Evolutionary conservation across 2,329 filamentous ascomycete species (phyloP).

Genomic region (Aspergillaceae sp.): DNA sequence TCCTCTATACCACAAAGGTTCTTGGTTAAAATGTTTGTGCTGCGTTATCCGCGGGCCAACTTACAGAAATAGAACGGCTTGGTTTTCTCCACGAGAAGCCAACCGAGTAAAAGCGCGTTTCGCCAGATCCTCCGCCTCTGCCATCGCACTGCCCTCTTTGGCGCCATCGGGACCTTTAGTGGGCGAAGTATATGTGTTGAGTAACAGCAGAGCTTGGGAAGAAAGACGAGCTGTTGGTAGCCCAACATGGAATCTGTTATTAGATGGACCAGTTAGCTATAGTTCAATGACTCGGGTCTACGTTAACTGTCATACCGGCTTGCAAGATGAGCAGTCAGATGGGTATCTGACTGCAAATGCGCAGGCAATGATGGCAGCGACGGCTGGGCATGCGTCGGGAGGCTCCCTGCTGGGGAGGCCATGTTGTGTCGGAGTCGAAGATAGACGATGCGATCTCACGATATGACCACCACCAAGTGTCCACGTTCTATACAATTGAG

Average conservation of each 20-base stretch:
- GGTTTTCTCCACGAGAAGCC: constrained; percentile 83
- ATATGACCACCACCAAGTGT: too few relatives aligned
- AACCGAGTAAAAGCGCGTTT: constrained; percentile 76
- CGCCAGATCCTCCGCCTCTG: constrained; percentile 85
- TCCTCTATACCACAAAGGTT: constrained; percentile 53
- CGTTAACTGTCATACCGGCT: constrained; percentile 31
- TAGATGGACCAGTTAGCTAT: neutral
- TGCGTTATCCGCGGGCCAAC: constrained; percentile 27
- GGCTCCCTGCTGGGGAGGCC: constrained; percentile 32
- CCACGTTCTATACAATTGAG: too few relatives aligned
- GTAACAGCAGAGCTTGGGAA: constrained; percentile 78
- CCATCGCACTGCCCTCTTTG: constrained; percentile 86
- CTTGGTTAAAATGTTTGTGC: neutral
- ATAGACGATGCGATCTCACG: constrained; percentile 5
- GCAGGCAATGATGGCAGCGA: constrained; percentile 82
- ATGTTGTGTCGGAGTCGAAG: constrained; percentile 19
- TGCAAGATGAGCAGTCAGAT: constrained; percentile 44
- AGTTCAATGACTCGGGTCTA: too few relatives aligned
- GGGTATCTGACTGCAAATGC: constrained; percentile 49
- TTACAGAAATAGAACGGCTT: constrained; percentile 87
- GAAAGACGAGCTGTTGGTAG: constrained; percentile 81
- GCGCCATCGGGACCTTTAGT: constrained; percentile 81
- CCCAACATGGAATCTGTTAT: constrained; percentile 75
- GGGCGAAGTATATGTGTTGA: constrained; percentile 92
- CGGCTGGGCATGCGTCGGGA: constrained; percentile 62